Evolutionary conservation across 306 rosid genomes (phyloP).

Genomic region (Cucurbita ficifolia): DNA sequence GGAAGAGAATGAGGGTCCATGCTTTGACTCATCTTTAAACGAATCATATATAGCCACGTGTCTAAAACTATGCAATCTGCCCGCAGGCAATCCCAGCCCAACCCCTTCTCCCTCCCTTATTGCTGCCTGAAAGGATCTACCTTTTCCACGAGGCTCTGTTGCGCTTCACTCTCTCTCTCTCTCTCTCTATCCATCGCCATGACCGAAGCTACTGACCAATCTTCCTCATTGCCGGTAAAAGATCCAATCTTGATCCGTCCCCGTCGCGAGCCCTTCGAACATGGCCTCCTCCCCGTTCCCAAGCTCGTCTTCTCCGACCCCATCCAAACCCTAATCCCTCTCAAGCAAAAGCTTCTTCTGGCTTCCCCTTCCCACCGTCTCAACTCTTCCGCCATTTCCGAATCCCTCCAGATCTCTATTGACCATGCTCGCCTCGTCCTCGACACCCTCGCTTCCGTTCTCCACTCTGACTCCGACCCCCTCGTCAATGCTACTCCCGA

Average conservation of each 20-base stretch:
- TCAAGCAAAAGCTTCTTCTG: slow-evolving; percentile 49
- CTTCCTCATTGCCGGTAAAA: slow-evolving; percentile 16
- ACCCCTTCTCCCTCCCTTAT: slow-evolving; percentile 11
- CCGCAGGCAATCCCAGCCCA: background rate
- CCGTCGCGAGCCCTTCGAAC: slow-evolving; percentile 81
- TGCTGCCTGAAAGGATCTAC: slow-evolving; percentile 32
- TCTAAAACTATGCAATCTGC: background rate
- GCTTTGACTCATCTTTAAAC: too few species aligned
- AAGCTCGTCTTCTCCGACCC: slow-evolving; percentile 83
- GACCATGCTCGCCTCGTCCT: slow-evolving; percentile 75
- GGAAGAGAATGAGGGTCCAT: too few species aligned
- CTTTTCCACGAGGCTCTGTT: slow-evolving; percentile 8
- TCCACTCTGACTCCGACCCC: slow-evolving; percentile 56
- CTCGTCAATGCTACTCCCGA: slow-evolving; percentile 32
- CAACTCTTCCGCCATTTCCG: slow-evolving; percentile 42
- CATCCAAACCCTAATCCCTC: slow-evolving; percentile 63
- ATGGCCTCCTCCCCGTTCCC: slow-evolving; percentile 72
- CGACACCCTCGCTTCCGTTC: slow-evolving; percentile 61
- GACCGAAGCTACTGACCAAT: slow-evolving; percentile 51
- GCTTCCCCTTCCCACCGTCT: slow-evolving; percentile 32
- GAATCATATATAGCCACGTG: background rate
- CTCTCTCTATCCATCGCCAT: slow-evolving; percentile 23
- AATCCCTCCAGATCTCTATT: slow-evolving; percentile 65
- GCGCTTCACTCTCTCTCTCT: background rate
- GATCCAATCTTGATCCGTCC: slow-evolving; percentile 61